phyloP scores from a whole-genome alignment of 2,329 filamentous ascomycete genomes.

The Metarhizium brunneum region DNA sequence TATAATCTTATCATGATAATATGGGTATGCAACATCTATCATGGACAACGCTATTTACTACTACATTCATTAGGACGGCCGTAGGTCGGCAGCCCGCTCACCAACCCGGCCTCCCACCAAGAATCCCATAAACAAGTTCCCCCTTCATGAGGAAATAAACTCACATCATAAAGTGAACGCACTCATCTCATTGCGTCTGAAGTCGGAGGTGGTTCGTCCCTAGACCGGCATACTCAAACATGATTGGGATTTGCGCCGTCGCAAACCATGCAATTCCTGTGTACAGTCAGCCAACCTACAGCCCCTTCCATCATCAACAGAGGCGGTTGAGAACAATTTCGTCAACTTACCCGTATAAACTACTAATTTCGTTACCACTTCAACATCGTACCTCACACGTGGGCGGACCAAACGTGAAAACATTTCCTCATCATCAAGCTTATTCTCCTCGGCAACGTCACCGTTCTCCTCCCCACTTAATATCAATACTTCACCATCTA shows the following conservation, averaged over 20 bases:
- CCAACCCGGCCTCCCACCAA: not conserved
- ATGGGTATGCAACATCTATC: not conserved
- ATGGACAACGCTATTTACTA: conserved; percentile 10
- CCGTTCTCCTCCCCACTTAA: not conserved
- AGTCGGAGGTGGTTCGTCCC: conserved; percentile 32
- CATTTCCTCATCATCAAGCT: conserved; percentile 63
- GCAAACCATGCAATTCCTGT: conserved; percentile 76
- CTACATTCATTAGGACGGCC: not conserved
- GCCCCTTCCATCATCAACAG: not conserved
- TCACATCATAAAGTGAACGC: not conserved
- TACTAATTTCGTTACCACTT: conserved; percentile 92
- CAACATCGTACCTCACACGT: conserved; percentile 92
- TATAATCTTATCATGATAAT: too few relatives aligned
- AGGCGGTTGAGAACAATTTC: not conserved
- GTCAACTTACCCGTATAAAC: conserved; percentile 71
- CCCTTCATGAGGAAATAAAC: not conserved
- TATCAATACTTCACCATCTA: conserved; percentile 57
- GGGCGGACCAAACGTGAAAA: conserved; percentile 79
- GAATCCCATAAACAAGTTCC: not conserved
- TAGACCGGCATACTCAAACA: conserved; percentile 55
- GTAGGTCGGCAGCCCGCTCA: too few relatives aligned
- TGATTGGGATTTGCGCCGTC: conserved; percentile 61
- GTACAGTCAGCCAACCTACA: not conserved
- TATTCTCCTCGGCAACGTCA: conserved; percentile 30
- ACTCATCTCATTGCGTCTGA: conserved; percentile 9